A percentile compares a stretch with the other conserved stretches of the same genome.
phyloP scores from a whole-genome alignment of 208 protist genomes.

The Vickermania spadyakhi region DNA sequence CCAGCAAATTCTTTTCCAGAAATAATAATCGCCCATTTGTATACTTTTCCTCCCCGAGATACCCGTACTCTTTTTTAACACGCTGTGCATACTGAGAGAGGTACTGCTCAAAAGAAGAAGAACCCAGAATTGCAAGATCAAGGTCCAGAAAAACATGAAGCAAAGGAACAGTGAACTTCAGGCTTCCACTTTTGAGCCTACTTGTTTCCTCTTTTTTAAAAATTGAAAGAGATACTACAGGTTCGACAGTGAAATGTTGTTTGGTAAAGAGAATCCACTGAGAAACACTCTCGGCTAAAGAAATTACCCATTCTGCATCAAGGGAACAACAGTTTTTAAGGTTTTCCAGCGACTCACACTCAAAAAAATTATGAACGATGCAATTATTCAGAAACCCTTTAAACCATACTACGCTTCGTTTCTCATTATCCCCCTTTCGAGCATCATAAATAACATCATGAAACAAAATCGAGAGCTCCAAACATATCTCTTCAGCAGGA shows the following conservation, averaged over 20 bases:
- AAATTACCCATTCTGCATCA: neutral
- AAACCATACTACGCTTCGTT: constrained; percentile 34
- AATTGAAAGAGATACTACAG: neutral
- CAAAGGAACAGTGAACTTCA: constrained; percentile 4
- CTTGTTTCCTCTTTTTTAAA: neutral
- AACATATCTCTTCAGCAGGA: constrained; percentile 9
- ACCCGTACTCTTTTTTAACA: constrained; percentile 52
- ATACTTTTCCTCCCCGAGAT: constrained; percentile 30
- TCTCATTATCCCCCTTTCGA: constrained; percentile 49
- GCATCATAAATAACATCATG: constrained; percentile 77
- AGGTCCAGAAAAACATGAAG: constrained; percentile 53
- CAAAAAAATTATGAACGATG: no score
- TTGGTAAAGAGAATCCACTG: constrained; percentile 28
- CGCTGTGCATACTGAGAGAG: constrained; percentile 32
- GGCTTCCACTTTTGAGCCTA: neutral
- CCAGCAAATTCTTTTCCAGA: constrained; percentile 24
- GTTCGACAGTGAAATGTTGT: constrained; percentile 24
- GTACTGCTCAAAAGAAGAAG: constrained; percentile 2
- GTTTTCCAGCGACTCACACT: no score
- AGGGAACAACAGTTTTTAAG: constrained; percentile 3
- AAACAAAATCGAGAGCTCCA: constrained; percentile 66
- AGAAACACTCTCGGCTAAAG: constrained; percentile 14
- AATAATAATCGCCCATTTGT: constrained; percentile 34
- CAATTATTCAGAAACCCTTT: constrained; percentile 26
- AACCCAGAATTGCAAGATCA: constrained; percentile 61